Evolutionary conservation across 441 rosid species (phyloP).

Genomic region (Mallotus japonicus): DNA sequence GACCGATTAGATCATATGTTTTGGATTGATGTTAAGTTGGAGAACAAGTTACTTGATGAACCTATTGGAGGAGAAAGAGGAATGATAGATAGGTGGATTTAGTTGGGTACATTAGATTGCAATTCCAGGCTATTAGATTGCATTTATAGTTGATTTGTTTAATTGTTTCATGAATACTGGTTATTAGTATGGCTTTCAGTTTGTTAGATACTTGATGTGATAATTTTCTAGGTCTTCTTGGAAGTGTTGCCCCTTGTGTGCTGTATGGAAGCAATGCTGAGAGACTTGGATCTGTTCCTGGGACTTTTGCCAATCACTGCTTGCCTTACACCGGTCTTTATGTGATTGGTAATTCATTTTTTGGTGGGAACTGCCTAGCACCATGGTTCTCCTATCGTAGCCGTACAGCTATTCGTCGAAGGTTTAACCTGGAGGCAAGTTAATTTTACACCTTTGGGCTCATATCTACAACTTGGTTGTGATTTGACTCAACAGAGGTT

Average conservation of each 20-base stretch:
- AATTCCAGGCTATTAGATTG: not conserved
- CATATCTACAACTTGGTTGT: conserved; percentile 7
- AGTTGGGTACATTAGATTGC: not conserved
- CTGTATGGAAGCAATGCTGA: conserved; percentile 89
- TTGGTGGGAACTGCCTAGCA: conserved; percentile 81
- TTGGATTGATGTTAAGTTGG: not conserved
- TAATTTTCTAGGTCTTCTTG: conserved; percentile 67
- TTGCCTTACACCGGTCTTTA: conserved; percentile 69
- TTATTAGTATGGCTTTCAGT: not conserved
- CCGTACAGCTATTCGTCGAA: conserved; percentile 78
- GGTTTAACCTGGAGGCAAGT: conserved; percentile 89
- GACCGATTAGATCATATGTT: not conserved
- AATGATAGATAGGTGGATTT: not conserved
- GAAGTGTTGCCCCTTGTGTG: conserved; percentile 86
- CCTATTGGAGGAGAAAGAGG: not conserved
- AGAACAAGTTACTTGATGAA: not conserved
- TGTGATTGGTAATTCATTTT: conserved; percentile 60
- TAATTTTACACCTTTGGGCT: conserved; percentile 4
- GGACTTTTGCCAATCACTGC: conserved; percentile 80
- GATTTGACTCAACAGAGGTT: not conserved
- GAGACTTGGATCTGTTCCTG: conserved; percentile 79
- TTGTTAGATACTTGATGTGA: not conserved
- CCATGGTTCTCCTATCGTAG: conserved; percentile 82
- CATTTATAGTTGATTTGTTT: not conserved
- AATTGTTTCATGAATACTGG: not conserved